Conservation (phyloP, 768 basidiomycete genomes). For the Crucibulum laeve region DNA sequence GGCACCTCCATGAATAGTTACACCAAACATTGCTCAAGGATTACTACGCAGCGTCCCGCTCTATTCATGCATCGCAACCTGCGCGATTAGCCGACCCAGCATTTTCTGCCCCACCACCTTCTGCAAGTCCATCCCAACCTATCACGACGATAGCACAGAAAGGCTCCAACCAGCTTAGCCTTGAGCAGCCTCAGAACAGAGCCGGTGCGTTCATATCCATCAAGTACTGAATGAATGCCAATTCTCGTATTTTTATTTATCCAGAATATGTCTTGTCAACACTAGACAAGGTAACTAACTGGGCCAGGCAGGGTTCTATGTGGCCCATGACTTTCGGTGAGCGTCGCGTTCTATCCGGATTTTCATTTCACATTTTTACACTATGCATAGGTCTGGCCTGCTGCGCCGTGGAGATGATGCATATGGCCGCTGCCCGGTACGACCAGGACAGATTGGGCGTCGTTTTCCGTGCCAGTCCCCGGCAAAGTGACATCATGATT, state of each 20-base stretch:
- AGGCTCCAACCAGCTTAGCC: constrained; percentile 78
- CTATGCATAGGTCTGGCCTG: constrained; percentile 82
- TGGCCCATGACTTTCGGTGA: constrained; percentile 98
- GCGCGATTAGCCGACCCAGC: constrained; percentile 28
- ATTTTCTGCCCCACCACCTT: constrained; percentile 24
- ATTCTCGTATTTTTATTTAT: constrained; percentile 1
- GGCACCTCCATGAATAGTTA: constrained; percentile 6
- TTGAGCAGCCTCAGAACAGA: constrained; percentile 87
- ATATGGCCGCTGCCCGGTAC: constrained; percentile 98
- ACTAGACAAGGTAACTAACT: constrained; percentile 94
- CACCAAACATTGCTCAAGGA: constrained; percentile 1
- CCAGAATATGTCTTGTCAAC: constrained; percentile 95
- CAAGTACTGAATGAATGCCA: neutral
- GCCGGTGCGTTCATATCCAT: constrained; percentile 53
- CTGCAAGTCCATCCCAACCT: constrained; percentile 40
- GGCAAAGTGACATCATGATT: constrained; percentile 98
- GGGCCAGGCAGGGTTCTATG: constrained; percentile 97
- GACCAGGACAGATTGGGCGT: constrained; percentile 97
- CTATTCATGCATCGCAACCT: constrained; percentile 50
- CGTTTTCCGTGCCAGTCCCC: constrained; percentile 98
- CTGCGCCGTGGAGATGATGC: constrained; percentile 99
- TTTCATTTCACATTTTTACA: neutral
- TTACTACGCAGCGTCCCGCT: constrained; percentile 48
- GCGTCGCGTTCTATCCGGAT: constrained; percentile 8
- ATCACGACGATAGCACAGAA: constrained; percentile 70